Evolutionary conservation across 495 filamentous ascomycete species (phyloP).

Genomic region (Achaetomiella virescens): DNA sequence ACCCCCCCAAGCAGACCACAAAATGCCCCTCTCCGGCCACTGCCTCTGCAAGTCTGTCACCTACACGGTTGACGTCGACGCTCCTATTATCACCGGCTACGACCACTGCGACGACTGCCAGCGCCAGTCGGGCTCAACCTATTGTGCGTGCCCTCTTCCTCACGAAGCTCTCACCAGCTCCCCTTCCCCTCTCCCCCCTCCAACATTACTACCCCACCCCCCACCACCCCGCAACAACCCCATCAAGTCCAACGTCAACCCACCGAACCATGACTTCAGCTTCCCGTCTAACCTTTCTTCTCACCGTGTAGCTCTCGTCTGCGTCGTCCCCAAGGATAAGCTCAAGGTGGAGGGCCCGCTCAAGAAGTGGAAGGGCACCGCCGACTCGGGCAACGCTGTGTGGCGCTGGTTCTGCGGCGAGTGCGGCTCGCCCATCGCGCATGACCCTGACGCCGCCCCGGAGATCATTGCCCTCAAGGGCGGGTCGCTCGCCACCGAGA

Average conservation of each 20-base stretch:
- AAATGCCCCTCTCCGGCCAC: conserved; percentile 61
- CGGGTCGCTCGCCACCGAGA: conserved; percentile 53
- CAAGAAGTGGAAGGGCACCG: conserved; percentile 55
- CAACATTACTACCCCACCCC: neutral
- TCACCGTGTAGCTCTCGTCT: conserved; percentile 49
- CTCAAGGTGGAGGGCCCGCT: conserved; percentile 54
- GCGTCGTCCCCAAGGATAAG: conserved; percentile 57
- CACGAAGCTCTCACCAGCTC: neutral
- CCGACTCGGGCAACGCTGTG: conserved; percentile 51
- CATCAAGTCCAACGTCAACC: neutral
- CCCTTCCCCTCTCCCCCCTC: neutral
- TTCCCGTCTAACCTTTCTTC: neutral
- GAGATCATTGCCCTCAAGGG: conserved; percentile 65
- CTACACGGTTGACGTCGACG: conserved; percentile 52
- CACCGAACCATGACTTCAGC: neutral
- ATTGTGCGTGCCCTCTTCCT: conserved; percentile 43
- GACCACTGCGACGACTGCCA: conserved; percentile 72
- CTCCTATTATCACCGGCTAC: conserved; percentile 52
- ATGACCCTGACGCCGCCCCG: conserved; percentile 61
- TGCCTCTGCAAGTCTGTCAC: conserved; percentile 66
- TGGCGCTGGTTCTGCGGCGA: conserved; percentile 64
- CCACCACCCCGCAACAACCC: conserved; percentile 1
- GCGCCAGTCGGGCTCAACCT: conserved; percentile 61
- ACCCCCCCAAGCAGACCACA: conserved; percentile 22
- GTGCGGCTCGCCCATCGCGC: conserved; percentile 63